Evolutionary conservation across 176 grass and related monocot genomes (phyloP), one percentile per base, ranked within the genome.

Genomic region (Juncus inflexus): DNA sequence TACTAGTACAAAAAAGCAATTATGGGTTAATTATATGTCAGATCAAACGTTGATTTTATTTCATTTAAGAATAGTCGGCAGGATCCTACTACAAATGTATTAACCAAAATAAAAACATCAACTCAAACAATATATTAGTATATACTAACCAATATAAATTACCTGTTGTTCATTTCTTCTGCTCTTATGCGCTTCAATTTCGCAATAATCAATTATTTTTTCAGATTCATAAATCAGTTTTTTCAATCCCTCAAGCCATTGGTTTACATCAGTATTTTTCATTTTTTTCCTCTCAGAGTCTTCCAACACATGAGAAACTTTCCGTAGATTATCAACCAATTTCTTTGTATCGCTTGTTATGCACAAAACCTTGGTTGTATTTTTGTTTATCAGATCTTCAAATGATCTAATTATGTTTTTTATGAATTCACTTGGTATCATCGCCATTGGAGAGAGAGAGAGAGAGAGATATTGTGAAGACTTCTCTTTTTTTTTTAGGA

Each of bases 391-490:
- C 42, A 76, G 60, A 16, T 65, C 61, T 59, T 58, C 67, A 42
- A 70, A 42, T 40, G 67, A 70, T 15, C n/a, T 70, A 12, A 70
- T 70, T 35, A 65, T 76, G 42, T 85, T 72, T 36, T 77, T 74
- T 58, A 85, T 73, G 41, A 84, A 79, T 8, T 78, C 78, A 76
- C 65, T 66, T 47, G 81, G 82, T 83, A 79, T 70, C 78, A 71
- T 69, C 45, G 86, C 78, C 74, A 89, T 84, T 61, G 11, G 8
- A 69, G 35, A 69, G 65, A 37, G 50, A 69, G 36, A 64, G 38
- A 69, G 12, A 67, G 64, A 67, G 47, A 50, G 13, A 19, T 28
- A 12, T 50, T 47, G 3, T 65, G 38, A 28, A 28, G 56, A 61
- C 56, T 19, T 15, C 3, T 61, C 2, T 8, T 8, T 61, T 61